Percentiles rank a stretch among this genome's conserved stretches.
Conservation (phyloP, 768 basidiomycete genomes). For the Clitopilus hobsonii region DNA sequence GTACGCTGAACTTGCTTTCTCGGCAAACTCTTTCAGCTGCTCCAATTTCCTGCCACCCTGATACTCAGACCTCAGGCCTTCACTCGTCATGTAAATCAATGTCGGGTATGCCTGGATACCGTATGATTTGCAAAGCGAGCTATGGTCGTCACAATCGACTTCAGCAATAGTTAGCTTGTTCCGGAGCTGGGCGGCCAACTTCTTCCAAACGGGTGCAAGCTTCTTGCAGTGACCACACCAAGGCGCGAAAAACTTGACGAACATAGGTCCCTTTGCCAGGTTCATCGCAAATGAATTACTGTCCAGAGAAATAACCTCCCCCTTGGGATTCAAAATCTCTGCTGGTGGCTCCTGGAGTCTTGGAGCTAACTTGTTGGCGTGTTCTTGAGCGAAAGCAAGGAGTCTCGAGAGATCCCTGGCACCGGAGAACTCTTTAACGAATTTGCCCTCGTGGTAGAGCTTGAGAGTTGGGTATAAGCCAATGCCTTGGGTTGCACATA, state of each 20-base stretch:
- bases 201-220: constrained; percentile 76
- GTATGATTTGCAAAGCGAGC: constrained; percentile 58
- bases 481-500: constrained; percentile 69
- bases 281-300: constrained; percentile 32
- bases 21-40: constrained; percentile 67
- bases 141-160: constrained; percentile 83
- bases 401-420: constrained; percentile 51
- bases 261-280: constrained; percentile 36
- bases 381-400: constrained; percentile 47
- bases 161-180: constrained; percentile 74
- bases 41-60: constrained; percentile 66
- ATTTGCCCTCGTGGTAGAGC: constrained; percentile 64
- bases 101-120: constrained; percentile 82
- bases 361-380: constrained; percentile 20
- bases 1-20: constrained; percentile 70
- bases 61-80: constrained; percentile 68
- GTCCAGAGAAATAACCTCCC: constrained; percentile 33
- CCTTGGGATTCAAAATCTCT: constrained; percentile 25
- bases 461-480: constrained; percentile 73
- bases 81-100: constrained; percentile 59
- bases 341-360: constrained; percentile 10
- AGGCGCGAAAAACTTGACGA: constrained; percentile 81
- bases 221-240: constrained; percentile 99
- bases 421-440: constrained; percentile 51
- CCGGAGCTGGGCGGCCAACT: constrained; percentile 69